A percentile compares a stretch with the other conserved stretches of the same genome.
phyloP scores from a whole-genome alignment of 2,329 filamentous ascomycete genomes.

The Parastagonospora avenae region DNA sequence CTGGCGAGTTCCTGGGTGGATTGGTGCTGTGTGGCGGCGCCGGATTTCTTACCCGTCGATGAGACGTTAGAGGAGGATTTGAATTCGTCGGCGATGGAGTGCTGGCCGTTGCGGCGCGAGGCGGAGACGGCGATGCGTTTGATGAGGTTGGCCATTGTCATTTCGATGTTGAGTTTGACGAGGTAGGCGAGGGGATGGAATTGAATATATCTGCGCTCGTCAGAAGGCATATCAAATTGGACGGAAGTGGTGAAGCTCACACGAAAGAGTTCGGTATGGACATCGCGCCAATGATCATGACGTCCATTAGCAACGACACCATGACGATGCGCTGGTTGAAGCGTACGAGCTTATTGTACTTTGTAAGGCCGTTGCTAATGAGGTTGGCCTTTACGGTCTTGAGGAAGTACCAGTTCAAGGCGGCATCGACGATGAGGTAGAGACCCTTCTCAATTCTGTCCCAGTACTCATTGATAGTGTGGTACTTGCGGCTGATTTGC shows the following conservation, averaged over 20 bases:
- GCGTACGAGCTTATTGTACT: slow-evolving; percentile 56
- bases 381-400: slow-evolving; percentile 54
- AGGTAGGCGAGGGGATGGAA: slow-evolving; percentile 58
- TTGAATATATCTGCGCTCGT: slow-evolving; percentile 50
- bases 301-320: slow-evolving; percentile 58
- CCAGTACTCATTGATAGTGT: slow-evolving; percentile 46
- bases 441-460: slow-evolving; percentile 47
- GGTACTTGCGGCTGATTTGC: slow-evolving; percentile 35
- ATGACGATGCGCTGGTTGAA: slow-evolving; percentile 59
- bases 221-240: no score
- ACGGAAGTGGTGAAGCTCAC: slow-evolving; percentile 39
- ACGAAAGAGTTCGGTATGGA: slow-evolving; percentile 54
- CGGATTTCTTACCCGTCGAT: slow-evolving; percentile 14
- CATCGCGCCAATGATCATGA: slow-evolving; percentile 55
- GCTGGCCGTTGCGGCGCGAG: slow-evolving; percentile 33
- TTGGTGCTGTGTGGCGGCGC: slow-evolving; percentile 1
- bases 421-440: slow-evolving; percentile 44
- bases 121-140: slow-evolving; percentile 44
- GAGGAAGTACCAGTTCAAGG: slow-evolving; percentile 48
- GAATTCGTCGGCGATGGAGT: slow-evolving; percentile 36
- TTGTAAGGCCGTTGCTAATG: slow-evolving; percentile 55
- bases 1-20: slow-evolving; percentile 34
- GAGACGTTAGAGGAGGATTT: slow-evolving; percentile 32
- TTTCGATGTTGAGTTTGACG: slow-evolving; percentile 58
- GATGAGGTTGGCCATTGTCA: slow-evolving; percentile 59